phyloP scores from a whole-genome alignment of 345 rosid species.

The Hibiscus tridactylites region DNA sequence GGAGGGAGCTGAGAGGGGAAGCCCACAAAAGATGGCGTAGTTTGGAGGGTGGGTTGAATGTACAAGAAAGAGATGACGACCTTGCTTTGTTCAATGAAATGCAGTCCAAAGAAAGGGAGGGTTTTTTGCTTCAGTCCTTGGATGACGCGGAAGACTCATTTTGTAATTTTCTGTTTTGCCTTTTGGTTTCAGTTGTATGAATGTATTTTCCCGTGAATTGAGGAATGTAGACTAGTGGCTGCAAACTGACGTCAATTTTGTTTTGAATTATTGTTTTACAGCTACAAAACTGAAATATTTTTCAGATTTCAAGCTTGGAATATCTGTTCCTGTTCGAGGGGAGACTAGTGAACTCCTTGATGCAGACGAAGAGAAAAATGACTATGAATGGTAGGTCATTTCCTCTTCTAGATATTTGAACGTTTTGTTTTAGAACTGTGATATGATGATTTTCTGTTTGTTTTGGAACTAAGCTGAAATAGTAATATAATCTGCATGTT shows the following conservation, averaged over 20 bases:
- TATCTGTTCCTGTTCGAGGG: constrained; percentile 72
- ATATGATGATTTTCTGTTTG: neutral
- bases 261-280: constrained; percentile 22
- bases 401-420: constrained; percentile 1
- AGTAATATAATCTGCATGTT: neutral
- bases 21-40: constrained; percentile 67
- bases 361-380: constrained; percentile 87
- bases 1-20: constrained; percentile 53
- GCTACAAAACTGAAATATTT: constrained; percentile 76
- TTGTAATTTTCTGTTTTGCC: constrained; percentile 45
- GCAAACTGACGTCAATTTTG: constrained; percentile 12
- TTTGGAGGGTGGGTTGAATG: constrained; percentile 54
- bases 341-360: constrained; percentile 77
- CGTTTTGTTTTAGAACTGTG: constrained; percentile 8
- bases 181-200: constrained; percentile 4
- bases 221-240: neutral
- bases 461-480: constrained; percentile 5
- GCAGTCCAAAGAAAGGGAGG: constrained; percentile 75
- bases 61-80: constrained; percentile 75
- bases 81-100: constrained; percentile 81
- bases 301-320: constrained; percentile 61
- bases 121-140: constrained; percentile 72
- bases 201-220: neutral
- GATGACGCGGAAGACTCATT: constrained; percentile 83
- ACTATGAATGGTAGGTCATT: constrained; percentile 79